Evolutionary conservation across 2,329 filamentous ascomycete genomes (phyloP), one percentile per base, ranked within the genome.

Genomic region (Neurospora sp.): DNA sequence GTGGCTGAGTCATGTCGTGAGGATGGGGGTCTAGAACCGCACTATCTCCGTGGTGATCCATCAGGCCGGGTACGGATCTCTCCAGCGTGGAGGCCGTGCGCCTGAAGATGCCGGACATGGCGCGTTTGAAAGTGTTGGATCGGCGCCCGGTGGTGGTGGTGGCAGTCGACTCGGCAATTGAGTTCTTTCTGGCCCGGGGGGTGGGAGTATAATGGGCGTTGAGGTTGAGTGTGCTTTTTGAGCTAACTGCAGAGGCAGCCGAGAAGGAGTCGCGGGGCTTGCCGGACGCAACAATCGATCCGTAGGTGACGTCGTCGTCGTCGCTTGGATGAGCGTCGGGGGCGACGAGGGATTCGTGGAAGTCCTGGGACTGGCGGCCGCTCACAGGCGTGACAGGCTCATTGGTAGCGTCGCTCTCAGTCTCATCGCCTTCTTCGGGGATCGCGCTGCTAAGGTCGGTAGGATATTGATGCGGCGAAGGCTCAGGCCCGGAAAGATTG

Each of bases 311-410:
- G 70, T 78, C 77, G 71, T 76, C 75, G 70, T 78, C 76, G 67
- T 72, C 62, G 72, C 74, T 71, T 28, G 70, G 52, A 66, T 73
- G 73, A 43, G 71, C 70, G 69, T 78, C 75, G 70, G 79, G 75
- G 43, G 75, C 75, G 5, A 75, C 67, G n/a, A 77, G 75, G 28
- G 75, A 70, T 33, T 78, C 78, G 67, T 81, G 81, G 72, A 88
- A 87, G 73, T 87, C 85, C 70, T 84, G 84, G 66, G 86, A 87
- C 75, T 86, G 84, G 72, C 84, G 83, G 74, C 81, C 82, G 75
- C 87, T 89, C 71, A 87, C 84, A 67, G 88, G 88, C 28, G 88
- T 90, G 70, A 87, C 81, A 66, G 88, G 88, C 73, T 90, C 88
- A 79, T 86, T 85, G 69, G 82, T 81, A 33, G 84, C 84, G 75